Conservation (phyloP, 208 protist genomes). For the Leishmania tropica region DNA sequence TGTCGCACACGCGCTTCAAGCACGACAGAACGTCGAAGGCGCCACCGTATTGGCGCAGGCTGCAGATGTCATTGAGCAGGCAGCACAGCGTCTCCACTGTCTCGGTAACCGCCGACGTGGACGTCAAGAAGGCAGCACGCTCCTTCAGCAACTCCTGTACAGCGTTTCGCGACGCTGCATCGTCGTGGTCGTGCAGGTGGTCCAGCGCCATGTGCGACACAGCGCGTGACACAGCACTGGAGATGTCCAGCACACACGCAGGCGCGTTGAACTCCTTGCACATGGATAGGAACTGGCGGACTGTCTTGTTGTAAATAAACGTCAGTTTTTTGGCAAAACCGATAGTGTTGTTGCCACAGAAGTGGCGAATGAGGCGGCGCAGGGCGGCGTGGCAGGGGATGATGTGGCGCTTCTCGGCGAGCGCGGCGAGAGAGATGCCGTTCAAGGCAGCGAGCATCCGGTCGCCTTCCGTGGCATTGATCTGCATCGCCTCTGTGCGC, state of each 20-base stretch:
- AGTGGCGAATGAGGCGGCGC: constrained; percentile 38
- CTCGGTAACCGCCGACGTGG: constrained; percentile 34
- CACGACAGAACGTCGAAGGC: constrained; percentile 58
- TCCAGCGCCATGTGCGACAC: constrained; percentile 50
- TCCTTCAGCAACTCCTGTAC: constrained; percentile 44
- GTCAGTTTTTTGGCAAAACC: constrained; percentile 63
- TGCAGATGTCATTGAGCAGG: constrained; percentile 48
- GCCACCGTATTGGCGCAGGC: constrained; percentile 47
- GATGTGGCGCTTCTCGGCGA: constrained; percentile 58
- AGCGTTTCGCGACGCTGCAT: constrained; percentile 24
- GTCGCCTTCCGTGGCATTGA: constrained; percentile 42
- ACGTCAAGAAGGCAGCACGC: constrained; percentile 61
- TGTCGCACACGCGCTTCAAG: constrained; percentile 66
- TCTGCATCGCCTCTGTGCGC: constrained; percentile 33
- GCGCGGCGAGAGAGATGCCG: constrained; percentile 48
- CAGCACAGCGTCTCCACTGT: constrained; percentile 63
- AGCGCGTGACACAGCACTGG: constrained; percentile 41
- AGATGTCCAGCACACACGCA: constrained; percentile 43
- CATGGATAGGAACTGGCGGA: constrained; percentile 50
- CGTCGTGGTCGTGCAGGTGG: constrained; percentile 29
- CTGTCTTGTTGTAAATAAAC: constrained; percentile 70
- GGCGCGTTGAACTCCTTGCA: constrained; percentile 58
- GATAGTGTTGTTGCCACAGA: constrained; percentile 63
- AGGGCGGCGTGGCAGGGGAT: constrained; percentile 45
- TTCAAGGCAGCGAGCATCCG: constrained; percentile 59